A percentile compares a stretch with the other conserved stretches of the same genome.
Conservation (phyloP, 2,329 filamentous ascomycete genomes). For the Coniochaeta sp. region DNA sequence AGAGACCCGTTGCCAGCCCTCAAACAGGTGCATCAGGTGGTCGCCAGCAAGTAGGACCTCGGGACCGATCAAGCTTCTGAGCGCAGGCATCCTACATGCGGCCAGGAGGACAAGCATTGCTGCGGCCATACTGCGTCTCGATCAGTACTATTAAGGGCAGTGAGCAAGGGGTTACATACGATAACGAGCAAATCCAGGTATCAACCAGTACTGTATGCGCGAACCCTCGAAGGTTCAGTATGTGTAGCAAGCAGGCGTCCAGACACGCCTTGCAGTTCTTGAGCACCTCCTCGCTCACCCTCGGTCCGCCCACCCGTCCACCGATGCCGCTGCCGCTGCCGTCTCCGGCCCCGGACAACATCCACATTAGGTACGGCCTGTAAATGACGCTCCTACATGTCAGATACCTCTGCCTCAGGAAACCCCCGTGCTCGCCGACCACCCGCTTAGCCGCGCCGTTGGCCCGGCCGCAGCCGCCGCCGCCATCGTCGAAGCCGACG, state of each 20-base stretch:
- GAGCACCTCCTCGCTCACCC: constrained; percentile 24
- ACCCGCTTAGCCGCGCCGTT: constrained; percentile 14
- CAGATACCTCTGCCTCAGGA: constrained; percentile 42
- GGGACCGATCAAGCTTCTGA: constrained; percentile 28
- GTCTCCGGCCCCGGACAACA: constrained; percentile 29
- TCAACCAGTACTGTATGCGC: constrained; percentile 44
- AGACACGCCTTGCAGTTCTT: constrained; percentile 36
- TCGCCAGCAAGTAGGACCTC: constrained; percentile 30
- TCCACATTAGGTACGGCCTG: constrained; percentile 42
- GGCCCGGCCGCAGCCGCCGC: constrained; percentile 6
- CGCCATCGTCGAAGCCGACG: constrained; percentile 19
- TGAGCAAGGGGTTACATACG: constrained; percentile 26
- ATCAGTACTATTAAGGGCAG: not conserved
- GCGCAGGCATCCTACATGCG: constrained; percentile 28
- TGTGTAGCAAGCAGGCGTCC: constrained; percentile 40
- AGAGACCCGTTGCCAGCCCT: constrained; percentile 32
- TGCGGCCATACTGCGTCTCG: constrained; percentile 33
- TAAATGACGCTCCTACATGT: constrained; percentile 46
- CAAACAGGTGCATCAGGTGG: constrained; percentile 31
- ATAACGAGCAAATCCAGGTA: constrained; percentile 47
- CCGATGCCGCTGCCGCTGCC: constrained; percentile 16
- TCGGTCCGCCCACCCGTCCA: not conserved
- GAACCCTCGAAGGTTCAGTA: constrained; percentile 38
- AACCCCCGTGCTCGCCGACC: constrained; percentile 34
- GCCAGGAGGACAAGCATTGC: constrained; percentile 42